Evolutionary conservation across 805 yeast species (phyloP).

Genomic region (Brettanomyces anomalus): DNA sequence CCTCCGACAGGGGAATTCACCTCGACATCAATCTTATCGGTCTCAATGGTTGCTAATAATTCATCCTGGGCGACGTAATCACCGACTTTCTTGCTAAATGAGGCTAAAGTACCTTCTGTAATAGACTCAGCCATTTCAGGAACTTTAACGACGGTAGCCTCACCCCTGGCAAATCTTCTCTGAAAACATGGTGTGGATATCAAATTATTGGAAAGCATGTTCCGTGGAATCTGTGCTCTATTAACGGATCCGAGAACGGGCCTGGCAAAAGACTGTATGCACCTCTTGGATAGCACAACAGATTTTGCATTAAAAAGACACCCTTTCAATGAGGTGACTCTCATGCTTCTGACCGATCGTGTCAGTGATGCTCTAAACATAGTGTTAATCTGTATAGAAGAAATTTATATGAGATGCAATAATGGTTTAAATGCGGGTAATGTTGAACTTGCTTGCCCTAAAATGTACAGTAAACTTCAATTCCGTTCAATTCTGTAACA

Average conservation of each 20-base stretch:
- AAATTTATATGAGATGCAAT: no score
- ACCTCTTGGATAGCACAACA: background rate
- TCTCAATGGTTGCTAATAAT: constrained; percentile 91
- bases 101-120: constrained; percentile 87
- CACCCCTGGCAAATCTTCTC: constrained; percentile 18
- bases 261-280: constrained; percentile 6
- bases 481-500: no score
- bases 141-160: constrained; percentile 59
- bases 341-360: constrained; percentile 4
- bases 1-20: constrained; percentile 93
- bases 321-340: background rate
- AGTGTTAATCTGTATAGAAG: background rate
- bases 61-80: constrained; percentile 84
- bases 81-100: constrained; percentile 67
- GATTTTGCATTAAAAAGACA: background rate
- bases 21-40: constrained; percentile 96
- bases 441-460: no score
- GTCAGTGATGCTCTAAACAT: constrained; percentile 15
- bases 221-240: background rate
- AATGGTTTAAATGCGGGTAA: no score
- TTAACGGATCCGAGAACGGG: background rate
- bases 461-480: no score
- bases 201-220: background rate
- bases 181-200: background rate
- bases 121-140: constrained; percentile 99